Evolutionary conservation across 2,329 filamentous ascomycete species (phyloP).

Genomic region (Colletotrichum orchidophilum): DNA sequence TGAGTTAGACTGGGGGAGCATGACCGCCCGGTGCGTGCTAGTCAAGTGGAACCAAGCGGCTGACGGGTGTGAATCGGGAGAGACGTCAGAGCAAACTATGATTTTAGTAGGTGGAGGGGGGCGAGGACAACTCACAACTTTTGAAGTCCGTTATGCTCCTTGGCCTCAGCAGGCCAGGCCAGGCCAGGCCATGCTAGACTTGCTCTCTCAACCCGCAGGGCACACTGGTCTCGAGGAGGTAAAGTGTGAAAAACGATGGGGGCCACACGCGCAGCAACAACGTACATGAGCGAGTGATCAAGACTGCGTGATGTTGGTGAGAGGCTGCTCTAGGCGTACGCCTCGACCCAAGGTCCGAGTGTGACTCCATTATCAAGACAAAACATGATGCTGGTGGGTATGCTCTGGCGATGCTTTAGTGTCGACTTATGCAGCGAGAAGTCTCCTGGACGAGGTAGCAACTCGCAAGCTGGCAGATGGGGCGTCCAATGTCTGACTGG

Average conservation of each 20-base stretch:
- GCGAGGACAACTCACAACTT: conserved; percentile 4
- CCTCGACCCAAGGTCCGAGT: conserved; percentile 8
- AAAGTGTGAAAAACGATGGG: background rate
- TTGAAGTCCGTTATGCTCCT: background rate
- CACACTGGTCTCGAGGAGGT: background rate
- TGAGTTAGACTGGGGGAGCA: conserved; percentile 14
- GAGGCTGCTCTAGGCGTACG: background rate
- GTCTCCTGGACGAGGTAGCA: background rate
- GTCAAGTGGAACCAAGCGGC: conserved; percentile 16
- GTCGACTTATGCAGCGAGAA: background rate
- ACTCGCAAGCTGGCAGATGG: background rate
- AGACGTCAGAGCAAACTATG: conserved; percentile 21
- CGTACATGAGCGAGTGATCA: background rate
- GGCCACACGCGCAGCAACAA: background rate
- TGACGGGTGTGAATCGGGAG: conserved; percentile 18
- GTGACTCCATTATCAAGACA: conserved; percentile 7
- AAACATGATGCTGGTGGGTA: conserved; percentile 5
- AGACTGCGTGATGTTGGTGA: background rate
- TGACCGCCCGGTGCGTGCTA: background rate
- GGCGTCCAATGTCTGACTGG: conserved; percentile 9
- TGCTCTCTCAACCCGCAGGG: background rate
- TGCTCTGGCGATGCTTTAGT: conserved; percentile 3
- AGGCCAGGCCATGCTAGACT: background rate
- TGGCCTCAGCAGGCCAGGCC: background rate
- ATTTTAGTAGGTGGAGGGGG: background rate